These are phyloP conservation scores for Cladosporium sp. DNA, from an alignment of 2,329 filamentous ascomycete genomes.

Conservation along the genomic window DNA sequence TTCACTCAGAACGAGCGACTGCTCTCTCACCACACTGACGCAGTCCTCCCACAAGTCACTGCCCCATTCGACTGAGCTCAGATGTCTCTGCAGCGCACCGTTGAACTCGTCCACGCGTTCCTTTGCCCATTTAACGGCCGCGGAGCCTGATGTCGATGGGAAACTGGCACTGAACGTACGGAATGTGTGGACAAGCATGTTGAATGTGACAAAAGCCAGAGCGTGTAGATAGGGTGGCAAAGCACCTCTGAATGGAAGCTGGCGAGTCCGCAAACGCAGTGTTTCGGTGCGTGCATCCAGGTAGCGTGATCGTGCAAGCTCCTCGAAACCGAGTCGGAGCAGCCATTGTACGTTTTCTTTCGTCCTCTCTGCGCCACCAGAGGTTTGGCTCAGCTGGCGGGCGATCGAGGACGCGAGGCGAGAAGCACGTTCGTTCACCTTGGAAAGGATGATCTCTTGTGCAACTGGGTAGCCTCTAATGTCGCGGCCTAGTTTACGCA, in stretches of 20 bases:
- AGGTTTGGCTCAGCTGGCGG: conserved; percentile 73
- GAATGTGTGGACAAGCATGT: conserved; percentile 89
- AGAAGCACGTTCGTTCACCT: conserved; percentile 80
- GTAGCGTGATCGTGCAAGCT: conserved; percentile 83
- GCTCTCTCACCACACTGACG: conserved; percentile 75
- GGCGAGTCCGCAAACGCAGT: conserved; percentile 79
- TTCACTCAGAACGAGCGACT: conserved; percentile 76
- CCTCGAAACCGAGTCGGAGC: conserved; percentile 82
- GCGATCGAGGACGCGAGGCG: conserved; percentile 76
- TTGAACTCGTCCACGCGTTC: conserved; percentile 92
- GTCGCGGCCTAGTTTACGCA: conserved; percentile 74
- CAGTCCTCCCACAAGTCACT: conserved; percentile 79
- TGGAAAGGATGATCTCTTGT: conserved; percentile 88
- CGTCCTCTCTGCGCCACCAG: conserved; percentile 74
- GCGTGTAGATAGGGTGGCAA: conserved; percentile 93
- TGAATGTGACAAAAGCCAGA: conserved; percentile 93
- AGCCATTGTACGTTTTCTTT: conserved; percentile 83
- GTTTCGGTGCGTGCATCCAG: conserved; percentile 74
- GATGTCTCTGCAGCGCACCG: conserved; percentile 73
- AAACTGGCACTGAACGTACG: conserved; percentile 50
- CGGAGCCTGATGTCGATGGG: conserved; percentile 84
- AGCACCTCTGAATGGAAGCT: conserved; percentile 94
- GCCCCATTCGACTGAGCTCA: conserved; percentile 80
- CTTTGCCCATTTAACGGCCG: conserved; percentile 98
- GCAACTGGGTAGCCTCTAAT: conserved; percentile 84